These are phyloP conservation scores for Penicillium digitatum DNA, from an alignment of 2,329 filamentous ascomycete species.

Conservation along the genomic window DNA sequence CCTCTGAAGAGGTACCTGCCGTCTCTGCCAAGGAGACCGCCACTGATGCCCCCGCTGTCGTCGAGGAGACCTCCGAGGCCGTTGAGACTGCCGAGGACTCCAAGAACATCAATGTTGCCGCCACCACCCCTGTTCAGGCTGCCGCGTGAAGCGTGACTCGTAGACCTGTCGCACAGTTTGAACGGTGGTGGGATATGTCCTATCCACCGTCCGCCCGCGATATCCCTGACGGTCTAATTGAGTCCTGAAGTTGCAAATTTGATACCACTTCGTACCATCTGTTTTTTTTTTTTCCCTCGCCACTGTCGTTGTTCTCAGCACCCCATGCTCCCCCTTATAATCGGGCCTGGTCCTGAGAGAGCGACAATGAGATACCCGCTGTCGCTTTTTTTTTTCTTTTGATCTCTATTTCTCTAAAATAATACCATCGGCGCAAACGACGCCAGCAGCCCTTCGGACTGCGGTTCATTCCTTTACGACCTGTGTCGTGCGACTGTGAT, in stretches of 20 bases:
- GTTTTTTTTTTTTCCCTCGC: slow-evolving; percentile 20
- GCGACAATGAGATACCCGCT: slow-evolving; percentile 34
- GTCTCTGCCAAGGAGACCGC: slow-evolving; percentile 24
- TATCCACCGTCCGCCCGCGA: slow-evolving; percentile 26
- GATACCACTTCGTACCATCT: slow-evolving; percentile 19
- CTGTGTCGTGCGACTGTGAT: slow-evolving; percentile 30
- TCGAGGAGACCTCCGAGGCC: slow-evolving; percentile 24
- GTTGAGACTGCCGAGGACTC: slow-evolving; percentile 31
- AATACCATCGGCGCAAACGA: slow-evolving; percentile 12
- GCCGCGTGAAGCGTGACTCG: slow-evolving; percentile 39
- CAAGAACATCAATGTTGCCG: slow-evolving; percentile 34
- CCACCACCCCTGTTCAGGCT: slow-evolving; percentile 40
- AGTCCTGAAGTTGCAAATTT: slow-evolving; percentile 20
- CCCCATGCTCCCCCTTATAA: slow-evolving; percentile 2
- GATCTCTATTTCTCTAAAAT: slow-evolving; percentile 13
- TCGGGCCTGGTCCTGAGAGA: slow-evolving; percentile 13
- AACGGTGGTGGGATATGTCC: slow-evolving; percentile 42
- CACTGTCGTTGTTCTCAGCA: slow-evolving; percentile 24
- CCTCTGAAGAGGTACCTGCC: slow-evolving; percentile 25
- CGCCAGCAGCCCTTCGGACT: slow-evolving; percentile 12
- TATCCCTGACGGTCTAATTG: slow-evolving; percentile 19
- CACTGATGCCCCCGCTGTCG: slow-evolving; percentile 17
- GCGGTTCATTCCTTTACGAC: slow-evolving; percentile 35
- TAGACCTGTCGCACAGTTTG: slow-evolving; percentile 37
- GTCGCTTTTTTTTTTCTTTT: slow-evolving; percentile 19